Percentiles rank a stretch among this genome's conserved stretches.
Evolutionary conservation across 345 rosid genomes (phyloP).

Genomic region (Salix exigua): DNA sequence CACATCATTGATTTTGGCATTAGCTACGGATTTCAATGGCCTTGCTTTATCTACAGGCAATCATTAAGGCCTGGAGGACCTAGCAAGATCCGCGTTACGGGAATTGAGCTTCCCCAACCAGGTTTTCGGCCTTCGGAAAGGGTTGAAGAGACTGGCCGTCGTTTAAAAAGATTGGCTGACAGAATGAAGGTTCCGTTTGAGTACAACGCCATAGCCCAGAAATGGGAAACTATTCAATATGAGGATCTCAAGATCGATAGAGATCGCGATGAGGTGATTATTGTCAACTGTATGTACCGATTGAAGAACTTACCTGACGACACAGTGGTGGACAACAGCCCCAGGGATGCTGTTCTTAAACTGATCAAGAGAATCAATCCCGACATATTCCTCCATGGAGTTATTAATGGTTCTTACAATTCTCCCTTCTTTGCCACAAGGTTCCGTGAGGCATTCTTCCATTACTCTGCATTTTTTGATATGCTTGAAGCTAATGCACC

Average conservation of each 20-base stretch:
- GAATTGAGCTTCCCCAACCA: conserved; percentile 76
- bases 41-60: conserved; percentile 60
- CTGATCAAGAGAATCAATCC: conserved; percentile 57
- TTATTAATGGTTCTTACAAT: conserved; percentile 54
- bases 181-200: conserved; percentile 57
- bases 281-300: conserved; percentile 56
- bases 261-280: conserved; percentile 47
- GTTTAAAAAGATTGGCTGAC: conserved; percentile 54
- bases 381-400: conserved; percentile 58
- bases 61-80: conserved; percentile 45
- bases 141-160: conserved; percentile 63
- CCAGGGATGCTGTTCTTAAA: conserved; percentile 59
- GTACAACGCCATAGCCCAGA: conserved; percentile 53
- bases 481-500: conserved; percentile 49
- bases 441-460: conserved; percentile 64
- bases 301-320: conserved; percentile 64
- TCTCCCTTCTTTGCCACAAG: conserved; percentile 67
- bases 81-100: conserved; percentile 63
- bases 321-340: conserved; percentile 43
- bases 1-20: conserved; percentile 82
- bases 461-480: conserved; percentile 63
- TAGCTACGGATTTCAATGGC: conserved; percentile 85
- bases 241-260: conserved; percentile 55
- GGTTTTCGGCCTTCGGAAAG: conserved; percentile 71
- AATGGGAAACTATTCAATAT: conserved; percentile 68